phyloP scores from a whole-genome alignment of 257 asterid genomes.

The Solanum ossicruentum region DNA sequence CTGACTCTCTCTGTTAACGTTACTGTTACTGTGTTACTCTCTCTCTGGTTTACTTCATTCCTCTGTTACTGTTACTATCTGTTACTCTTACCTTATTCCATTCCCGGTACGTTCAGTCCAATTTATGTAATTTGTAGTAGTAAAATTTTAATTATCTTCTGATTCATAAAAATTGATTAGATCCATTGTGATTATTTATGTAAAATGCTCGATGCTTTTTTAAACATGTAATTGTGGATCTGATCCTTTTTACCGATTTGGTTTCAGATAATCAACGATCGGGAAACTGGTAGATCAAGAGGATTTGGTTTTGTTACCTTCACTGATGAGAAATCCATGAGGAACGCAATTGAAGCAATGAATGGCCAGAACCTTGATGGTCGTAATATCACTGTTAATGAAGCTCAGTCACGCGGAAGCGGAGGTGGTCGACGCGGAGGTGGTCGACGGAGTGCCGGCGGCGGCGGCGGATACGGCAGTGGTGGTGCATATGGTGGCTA shows the following conservation, averaged over 20 bases:
- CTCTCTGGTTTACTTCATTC: not conserved
- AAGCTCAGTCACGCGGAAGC: slow-evolving; percentile 78
- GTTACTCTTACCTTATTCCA: not conserved
- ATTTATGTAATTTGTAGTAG: not conserved
- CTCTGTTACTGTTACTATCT: not conserved
- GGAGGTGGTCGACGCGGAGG: slow-evolving; percentile 31
- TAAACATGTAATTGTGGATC: slow-evolving; percentile 15
- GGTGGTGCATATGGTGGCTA: slow-evolving; percentile 24
- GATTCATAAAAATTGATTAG: not conserved
- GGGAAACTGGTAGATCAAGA: slow-evolving; percentile 92
- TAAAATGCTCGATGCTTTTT: not conserved
- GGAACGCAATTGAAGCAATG: slow-evolving; percentile 67
- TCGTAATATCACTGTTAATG: slow-evolving; percentile 79
- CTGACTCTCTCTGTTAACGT: slow-evolving; percentile 10
- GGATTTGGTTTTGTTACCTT: slow-evolving; percentile 95
- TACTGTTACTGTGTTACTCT: slow-evolving; percentile 2
- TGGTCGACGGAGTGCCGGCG: not conserved
- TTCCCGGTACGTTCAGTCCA: slow-evolving; percentile 16
- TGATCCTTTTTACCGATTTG: not conserved
- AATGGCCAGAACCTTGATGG: slow-evolving; percentile 85
- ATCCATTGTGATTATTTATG: not conserved
- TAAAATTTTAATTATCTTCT: not conserved
- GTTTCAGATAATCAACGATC: slow-evolving; percentile 62
- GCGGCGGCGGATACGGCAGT: slow-evolving; percentile 20
- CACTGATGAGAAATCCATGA: slow-evolving; percentile 67